Conservation (phyloP, 2,329 filamentous ascomycete genomes). For the Pleomassaria siparia region DNA sequence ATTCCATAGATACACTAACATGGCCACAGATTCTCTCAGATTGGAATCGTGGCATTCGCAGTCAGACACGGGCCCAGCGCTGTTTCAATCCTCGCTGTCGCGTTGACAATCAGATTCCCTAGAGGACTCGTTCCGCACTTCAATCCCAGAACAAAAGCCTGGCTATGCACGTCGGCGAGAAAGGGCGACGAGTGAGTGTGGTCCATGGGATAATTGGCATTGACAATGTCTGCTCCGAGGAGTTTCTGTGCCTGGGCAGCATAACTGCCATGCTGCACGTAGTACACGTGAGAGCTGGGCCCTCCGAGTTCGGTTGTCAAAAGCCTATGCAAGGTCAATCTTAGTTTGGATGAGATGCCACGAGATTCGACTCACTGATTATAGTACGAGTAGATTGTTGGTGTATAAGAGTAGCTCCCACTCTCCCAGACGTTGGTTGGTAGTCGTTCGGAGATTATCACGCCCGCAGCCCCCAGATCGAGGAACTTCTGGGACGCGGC, state of each 20-base stretch:
- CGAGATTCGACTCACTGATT: conserved; percentile 1
- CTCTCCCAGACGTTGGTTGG: conserved; percentile 63
- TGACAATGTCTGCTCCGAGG: conserved; percentile 17
- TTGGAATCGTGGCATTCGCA: conserved; percentile 20
- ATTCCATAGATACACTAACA: no score
- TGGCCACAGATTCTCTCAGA: no score
- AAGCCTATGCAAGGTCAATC: conserved; percentile 9
- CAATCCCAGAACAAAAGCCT: conserved; percentile 23
- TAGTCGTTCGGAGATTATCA: conserved; percentile 57
- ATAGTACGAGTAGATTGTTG: conserved; percentile 54
- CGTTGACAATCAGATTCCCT: conserved; percentile 20
- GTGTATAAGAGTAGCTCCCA: conserved; percentile 50
- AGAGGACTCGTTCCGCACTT: conserved; percentile 25
- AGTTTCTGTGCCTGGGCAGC: conserved; percentile 45
- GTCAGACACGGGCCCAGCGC: conserved; percentile 18
- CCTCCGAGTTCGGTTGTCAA: conserved; percentile 45
- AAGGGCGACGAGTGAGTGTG: conserved; percentile 28
- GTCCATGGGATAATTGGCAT: conserved; percentile 25
- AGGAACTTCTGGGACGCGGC: conserved; percentile 56
- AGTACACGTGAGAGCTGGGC: conserved; percentile 29
- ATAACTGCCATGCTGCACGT: conserved; percentile 60
- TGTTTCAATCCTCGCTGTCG: conserved; percentile 22
- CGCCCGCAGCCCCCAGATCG: conserved; percentile 57
- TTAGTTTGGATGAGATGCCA: background rate
- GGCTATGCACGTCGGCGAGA: conserved; percentile 21